Evolutionary conservation across 441 rosid genomes (phyloP), one percentile per base, ranked within the genome.

Genomic region (Adansonia madagascariensis): DNA sequence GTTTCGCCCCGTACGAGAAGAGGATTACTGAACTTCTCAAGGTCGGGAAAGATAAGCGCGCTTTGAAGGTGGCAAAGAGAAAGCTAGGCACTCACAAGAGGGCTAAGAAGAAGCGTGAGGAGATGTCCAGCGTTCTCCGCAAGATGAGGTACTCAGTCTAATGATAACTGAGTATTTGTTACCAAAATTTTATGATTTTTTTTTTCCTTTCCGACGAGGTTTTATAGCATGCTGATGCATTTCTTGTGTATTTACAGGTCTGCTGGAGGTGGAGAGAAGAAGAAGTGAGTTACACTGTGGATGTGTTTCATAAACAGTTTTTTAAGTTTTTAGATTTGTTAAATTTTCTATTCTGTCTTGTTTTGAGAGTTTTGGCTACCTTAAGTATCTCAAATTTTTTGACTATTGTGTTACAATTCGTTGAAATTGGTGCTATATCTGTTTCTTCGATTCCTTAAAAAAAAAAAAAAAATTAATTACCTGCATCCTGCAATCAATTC

Each of bases 41-140:
- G 71, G 90, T 90, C 14, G 91, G 93, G 8, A 90, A 90, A 73
- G 93, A 90, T 72, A 90, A 89, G 80, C 78, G 90, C n/a, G 90
- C 93, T 31, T 71, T 88, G 77, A 85, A 87, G 82, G 82, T 84
- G 6, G 88, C 91, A 4, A 89, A 89, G 81, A 82, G 88, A 74
- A 89, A 88, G 87, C 71, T 86, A 39, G 90, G 90, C 27, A 86
- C 89, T 53, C 91, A 88, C 67, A 88, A 88, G 83, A 83, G 89
- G 44, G 89, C 91, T 76, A 89, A 89, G 90, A 81, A 75, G 85
- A 86, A 88, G 90, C 75, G 91, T 1, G 93, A 90, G 79, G 93
- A 90, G 80, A 88, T 88, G 89, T 81, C 91, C 14, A 72, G 69
- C 22, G 85, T 82, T 62, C 82, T 89, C 71, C 87, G 90, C 80